A percentile compares a stretch with the other conserved stretches of the same genome.
These are phyloP conservation scores for Pycnococcus provasolii DNA, from an alignment of 139 green algal species.

Conservation along the genomic window DNA sequence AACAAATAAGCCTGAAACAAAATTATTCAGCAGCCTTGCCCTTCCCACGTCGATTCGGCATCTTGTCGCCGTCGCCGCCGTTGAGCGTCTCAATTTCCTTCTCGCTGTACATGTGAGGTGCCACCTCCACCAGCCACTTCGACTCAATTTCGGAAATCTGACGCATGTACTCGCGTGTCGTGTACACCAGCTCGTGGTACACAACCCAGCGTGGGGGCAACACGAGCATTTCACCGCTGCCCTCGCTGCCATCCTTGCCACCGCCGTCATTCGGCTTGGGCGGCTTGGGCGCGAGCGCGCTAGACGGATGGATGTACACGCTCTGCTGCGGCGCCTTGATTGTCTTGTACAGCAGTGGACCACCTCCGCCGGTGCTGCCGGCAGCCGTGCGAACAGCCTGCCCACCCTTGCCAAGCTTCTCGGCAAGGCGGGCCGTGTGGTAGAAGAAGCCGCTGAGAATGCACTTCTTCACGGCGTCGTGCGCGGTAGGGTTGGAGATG, in stretches of 20 bases:
- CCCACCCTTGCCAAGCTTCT: conserved; percentile 44
- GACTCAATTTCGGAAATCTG: conserved; percentile 85
- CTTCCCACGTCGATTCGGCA: too few species aligned
- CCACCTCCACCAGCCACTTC: conserved; percentile 92
- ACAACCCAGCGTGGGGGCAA: conserved; percentile 48
- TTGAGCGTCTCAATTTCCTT: conserved; percentile 36
- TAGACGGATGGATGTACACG: conserved; percentile 90
- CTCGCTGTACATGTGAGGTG: conserved; percentile 85
- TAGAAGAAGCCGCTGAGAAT: conserved; percentile 80
- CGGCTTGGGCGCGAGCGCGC: conserved; percentile 51
- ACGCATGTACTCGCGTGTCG: conserved; percentile 96
- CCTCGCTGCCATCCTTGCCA: not conserved
- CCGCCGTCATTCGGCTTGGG: not conserved
- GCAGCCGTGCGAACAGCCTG: not conserved
- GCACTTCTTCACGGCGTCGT: conserved; percentile 56
- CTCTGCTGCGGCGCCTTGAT: conserved; percentile 85
- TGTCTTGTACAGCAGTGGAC: conserved; percentile 63
- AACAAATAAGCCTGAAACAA: too few species aligned
- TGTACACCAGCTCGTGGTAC: conserved; percentile 93
- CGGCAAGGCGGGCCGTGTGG: conserved; percentile 70
- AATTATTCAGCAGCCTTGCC: too few species aligned
- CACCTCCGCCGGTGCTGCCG: too few species aligned
- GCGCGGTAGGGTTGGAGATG: conserved; percentile 49
- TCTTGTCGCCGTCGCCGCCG: too few species aligned
- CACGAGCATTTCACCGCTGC: conserved; percentile 5